Evolutionary conservation across 2,329 filamentous ascomycete species (phyloP).

Genomic region (Emergomyces pasteurianus): DNA sequence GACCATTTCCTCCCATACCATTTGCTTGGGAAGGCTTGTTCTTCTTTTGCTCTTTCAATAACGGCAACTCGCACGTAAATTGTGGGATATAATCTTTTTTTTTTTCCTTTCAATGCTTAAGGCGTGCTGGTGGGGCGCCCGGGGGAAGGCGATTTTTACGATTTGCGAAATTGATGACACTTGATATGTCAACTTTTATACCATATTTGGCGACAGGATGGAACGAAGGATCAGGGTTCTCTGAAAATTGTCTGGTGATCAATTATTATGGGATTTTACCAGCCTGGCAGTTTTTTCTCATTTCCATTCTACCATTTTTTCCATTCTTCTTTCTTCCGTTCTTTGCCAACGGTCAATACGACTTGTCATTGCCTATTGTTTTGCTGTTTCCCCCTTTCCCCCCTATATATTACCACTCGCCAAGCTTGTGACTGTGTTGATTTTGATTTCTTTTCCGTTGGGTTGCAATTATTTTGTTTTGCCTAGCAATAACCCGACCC

Average conservation of each 20-base stretch:
- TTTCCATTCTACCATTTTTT: not conserved
- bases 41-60: not conserved
- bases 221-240: not conserved
- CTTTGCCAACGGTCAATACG: not conserved
- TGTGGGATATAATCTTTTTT: not conserved
- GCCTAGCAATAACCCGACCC: too few relatives aligned
- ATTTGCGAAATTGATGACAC: not conserved
- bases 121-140: not conserved
- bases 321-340: not conserved
- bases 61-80: not conserved
- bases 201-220: not conserved
- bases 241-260: not conserved
- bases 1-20: not conserved
- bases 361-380: not conserved
- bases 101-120: not conserved
- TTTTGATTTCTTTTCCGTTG: not conserved
- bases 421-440: not conserved
- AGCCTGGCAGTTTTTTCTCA: not conserved
- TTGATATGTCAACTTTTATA: not conserved
- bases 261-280: not conserved
- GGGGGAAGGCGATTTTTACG: not conserved
- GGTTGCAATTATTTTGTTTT: not conserved
- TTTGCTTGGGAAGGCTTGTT: not conserved
- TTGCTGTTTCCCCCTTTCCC: not conserved
- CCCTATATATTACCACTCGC: not conserved